phyloP scores from a whole-genome alignment of 257 asterid genomes.

The Nicotiana obtusifolia region DNA sequence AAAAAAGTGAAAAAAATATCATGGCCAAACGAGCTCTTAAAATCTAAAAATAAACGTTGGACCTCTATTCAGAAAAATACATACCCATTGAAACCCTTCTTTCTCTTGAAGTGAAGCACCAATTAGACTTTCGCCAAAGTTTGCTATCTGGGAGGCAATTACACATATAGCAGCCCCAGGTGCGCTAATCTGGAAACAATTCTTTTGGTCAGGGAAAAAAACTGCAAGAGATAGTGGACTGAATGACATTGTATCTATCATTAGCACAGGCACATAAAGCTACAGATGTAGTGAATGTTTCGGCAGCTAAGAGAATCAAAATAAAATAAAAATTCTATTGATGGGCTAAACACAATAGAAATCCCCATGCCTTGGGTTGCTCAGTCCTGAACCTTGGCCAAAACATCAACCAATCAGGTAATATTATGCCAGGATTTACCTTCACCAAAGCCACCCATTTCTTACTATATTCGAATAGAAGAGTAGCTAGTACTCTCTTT shows the following conservation, averaged over 20 bases:
- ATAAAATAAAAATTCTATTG: too few species aligned
- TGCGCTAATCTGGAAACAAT: conserved; percentile 40
- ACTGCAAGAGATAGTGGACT: not conserved
- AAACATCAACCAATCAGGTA: too few species aligned
- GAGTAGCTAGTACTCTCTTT: too few species aligned
- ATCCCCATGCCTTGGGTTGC: too few species aligned
- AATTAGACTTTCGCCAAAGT: conserved; percentile 86
- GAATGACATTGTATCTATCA: not conserved
- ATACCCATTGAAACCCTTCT: conserved; percentile 54
- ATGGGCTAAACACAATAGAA: too few species aligned
- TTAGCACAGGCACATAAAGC: not conserved
- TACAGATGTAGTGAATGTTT: not conserved
- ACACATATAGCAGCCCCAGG: conserved; percentile 58
- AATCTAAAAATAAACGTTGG: not conserved
- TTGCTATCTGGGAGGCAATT: conserved; percentile 92
- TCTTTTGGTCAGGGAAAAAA: conserved; percentile 5
- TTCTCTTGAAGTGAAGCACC: conserved; percentile 69
- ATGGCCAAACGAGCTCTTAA: too few species aligned
- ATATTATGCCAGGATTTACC: too few species aligned
- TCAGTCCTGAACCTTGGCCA: too few species aligned
- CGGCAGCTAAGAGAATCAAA: too few species aligned
- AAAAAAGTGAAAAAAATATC: too few species aligned
- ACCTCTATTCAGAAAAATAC: conserved; percentile 1
- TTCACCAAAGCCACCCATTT: too few species aligned
- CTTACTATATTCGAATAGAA: too few species aligned